Conservation (phyloP, 352 stramenopile genomes). For the Thalassiosira exigua region DNA sequence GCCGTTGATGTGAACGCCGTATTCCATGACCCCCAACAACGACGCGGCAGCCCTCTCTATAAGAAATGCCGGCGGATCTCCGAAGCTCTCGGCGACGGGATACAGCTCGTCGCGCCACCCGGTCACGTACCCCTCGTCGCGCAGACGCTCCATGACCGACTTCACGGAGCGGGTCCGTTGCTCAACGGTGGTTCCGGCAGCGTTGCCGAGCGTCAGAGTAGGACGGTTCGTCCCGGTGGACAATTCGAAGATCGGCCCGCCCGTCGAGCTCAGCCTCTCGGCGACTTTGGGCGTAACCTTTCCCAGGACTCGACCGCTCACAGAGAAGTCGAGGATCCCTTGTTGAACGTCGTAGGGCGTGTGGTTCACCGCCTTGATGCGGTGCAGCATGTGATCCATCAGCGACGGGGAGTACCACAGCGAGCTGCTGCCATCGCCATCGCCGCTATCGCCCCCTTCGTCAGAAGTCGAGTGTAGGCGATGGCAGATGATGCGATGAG, state of each 20-base stretch:
- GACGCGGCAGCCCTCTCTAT: slow-evolving; percentile 81
- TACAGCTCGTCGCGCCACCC: slow-evolving; percentile 83
- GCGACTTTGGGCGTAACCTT: slow-evolving; percentile 68
- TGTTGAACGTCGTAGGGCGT: slow-evolving; percentile 51
- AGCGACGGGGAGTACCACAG: slow-evolving; percentile 28
- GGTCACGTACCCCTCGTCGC: slow-evolving; percentile 59
- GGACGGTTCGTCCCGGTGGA: slow-evolving; percentile 20
- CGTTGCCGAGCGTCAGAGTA: slow-evolving; percentile 57
- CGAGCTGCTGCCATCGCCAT: background rate
- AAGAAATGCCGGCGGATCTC: slow-evolving; percentile 69
- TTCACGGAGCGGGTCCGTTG: slow-evolving; percentile 62
- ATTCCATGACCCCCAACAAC: slow-evolving; percentile 78
- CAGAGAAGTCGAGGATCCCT: slow-evolving; percentile 59
- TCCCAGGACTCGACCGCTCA: slow-evolving; percentile 66
- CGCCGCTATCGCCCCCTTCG: background rate
- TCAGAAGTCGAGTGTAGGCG: background rate
- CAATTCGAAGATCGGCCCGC: slow-evolving; percentile 43
- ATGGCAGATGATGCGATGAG: background rate
- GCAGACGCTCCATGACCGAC: slow-evolving; percentile 65
- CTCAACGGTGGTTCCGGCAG: slow-evolving; percentile 58
- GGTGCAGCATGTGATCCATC: slow-evolving; percentile 76
- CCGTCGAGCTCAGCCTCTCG: slow-evolving; percentile 52
- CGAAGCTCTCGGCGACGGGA: slow-evolving; percentile 71
- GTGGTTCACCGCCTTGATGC: slow-evolving; percentile 70
- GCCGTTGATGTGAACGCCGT: slow-evolving; percentile 84